These are phyloP conservation scores for Didymella exigua DNA, from an alignment of 2,329 filamentous ascomycete genomes.

Conservation along the genomic window DNA sequence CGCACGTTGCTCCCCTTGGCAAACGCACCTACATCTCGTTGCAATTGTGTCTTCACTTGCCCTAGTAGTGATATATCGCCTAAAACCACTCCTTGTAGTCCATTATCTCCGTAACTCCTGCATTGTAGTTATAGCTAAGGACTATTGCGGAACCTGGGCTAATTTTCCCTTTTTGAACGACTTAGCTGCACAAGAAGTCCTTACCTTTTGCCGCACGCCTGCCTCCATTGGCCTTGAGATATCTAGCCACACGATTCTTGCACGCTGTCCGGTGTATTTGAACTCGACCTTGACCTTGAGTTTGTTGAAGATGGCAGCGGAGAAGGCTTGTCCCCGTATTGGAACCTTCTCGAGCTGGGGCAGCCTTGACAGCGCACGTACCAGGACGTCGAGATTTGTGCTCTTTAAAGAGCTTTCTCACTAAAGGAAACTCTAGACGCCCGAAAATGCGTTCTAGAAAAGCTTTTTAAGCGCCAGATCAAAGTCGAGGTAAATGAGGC, in stretches of 20 bases:
- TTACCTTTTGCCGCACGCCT: neutral
- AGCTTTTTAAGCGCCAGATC: neutral
- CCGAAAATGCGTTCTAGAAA: neutral
- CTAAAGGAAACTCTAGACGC: neutral
- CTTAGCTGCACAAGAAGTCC: too few species aligned
- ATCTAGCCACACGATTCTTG: neutral
- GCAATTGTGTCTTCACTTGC: too few species aligned
- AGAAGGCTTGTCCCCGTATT: neutral
- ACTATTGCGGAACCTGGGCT: neutral
- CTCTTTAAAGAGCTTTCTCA: too few species aligned
- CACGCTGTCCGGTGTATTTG: neutral
- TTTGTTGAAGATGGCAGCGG: too few species aligned
- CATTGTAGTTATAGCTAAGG: neutral
- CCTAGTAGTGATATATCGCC: too few species aligned
- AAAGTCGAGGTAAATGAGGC: neutral
- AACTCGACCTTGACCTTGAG: neutral
- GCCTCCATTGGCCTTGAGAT: neutral
- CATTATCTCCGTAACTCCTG: too few species aligned
- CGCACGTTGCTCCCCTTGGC: too few species aligned
- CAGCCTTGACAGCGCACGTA: neutral
- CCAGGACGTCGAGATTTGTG: neutral
- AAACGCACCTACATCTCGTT: too few species aligned
- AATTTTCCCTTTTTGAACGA: neutral
- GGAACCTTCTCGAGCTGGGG: neutral
- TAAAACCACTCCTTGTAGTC: too few species aligned